Conservation (phyloP, 108 stramenopile species). For the Phaeodactylum tricornutum region DNA sequence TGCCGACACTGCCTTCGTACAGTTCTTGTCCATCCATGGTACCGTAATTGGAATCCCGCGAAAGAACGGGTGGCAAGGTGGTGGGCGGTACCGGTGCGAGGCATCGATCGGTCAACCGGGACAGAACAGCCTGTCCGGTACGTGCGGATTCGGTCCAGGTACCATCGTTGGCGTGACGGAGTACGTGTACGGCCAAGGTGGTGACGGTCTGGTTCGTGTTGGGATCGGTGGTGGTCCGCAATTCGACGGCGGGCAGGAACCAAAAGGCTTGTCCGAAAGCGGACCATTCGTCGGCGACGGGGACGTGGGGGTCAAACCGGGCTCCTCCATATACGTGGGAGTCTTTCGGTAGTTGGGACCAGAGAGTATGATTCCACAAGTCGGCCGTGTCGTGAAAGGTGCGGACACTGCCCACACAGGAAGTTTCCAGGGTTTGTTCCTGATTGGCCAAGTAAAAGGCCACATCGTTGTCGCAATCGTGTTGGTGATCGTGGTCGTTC, state of each 20-base stretch:
- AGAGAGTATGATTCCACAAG: neutral
- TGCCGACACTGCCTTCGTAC: constrained; percentile 53
- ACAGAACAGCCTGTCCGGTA: constrained; percentile 20
- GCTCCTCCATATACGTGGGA: constrained; percentile 56
- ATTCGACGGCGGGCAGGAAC: constrained; percentile 62
- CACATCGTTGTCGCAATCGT: neutral
- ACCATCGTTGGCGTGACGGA: constrained; percentile 5
- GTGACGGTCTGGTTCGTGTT: constrained; percentile 2
- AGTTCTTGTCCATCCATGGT: constrained; percentile 38
- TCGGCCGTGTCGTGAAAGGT: neutral
- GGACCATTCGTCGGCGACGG: constrained; percentile 49
- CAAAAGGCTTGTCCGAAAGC: constrained; percentile 58
- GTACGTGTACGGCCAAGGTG: constrained; percentile 44
- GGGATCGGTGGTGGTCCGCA: constrained; percentile 14
- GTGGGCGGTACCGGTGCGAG: constrained; percentile 42
- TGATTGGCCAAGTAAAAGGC: neutral
- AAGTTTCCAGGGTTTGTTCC: neutral
- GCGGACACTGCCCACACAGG: neutral
- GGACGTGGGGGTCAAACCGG: constrained; percentile 42
- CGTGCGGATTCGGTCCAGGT: constrained; percentile 14
- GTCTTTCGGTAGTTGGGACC: constrained; percentile 17
- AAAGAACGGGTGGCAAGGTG: constrained; percentile 56
- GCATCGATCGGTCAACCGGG: constrained; percentile 27
- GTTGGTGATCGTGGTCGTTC: too few species aligned
- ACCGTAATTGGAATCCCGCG: constrained; percentile 35